Evolutionary conservation across 805 yeast species (phyloP).

Genomic region (Sugiyamaella smithiae): DNA sequence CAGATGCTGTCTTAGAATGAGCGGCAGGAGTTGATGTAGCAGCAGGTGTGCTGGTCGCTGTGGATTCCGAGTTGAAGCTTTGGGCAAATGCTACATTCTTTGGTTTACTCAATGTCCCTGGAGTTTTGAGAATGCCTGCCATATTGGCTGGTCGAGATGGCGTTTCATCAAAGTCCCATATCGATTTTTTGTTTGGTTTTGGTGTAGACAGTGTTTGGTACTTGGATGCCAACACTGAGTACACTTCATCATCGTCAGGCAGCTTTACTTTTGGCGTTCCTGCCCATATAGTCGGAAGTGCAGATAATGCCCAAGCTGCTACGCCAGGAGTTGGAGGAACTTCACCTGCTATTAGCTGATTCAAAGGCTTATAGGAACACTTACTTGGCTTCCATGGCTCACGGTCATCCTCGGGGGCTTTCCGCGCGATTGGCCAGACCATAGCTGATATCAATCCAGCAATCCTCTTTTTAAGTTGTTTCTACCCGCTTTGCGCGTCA

Average conservation of each 20-base stretch:
- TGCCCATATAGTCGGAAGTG: slow-evolving; percentile 22
- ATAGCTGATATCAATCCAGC: not conserved
- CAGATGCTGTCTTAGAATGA: not conserved
- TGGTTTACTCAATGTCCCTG: slow-evolving; percentile 19
- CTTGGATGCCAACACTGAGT: slow-evolving; percentile 1
- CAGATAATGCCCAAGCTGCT: slow-evolving; percentile 23
- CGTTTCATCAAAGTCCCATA: not conserved
- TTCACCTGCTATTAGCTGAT: slow-evolving; percentile 4
- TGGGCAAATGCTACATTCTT: slow-evolving; percentile 23
- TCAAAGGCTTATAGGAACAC: not conserved
- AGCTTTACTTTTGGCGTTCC: slow-evolving; percentile 22
- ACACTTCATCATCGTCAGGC: slow-evolving; percentile 13
- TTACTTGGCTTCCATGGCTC: slow-evolving; percentile 1
- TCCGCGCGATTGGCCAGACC: slow-evolving; percentile 5
- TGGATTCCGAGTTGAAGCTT: slow-evolving; percentile 4
- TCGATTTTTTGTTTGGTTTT: not conserved
- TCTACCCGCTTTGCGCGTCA: no score
- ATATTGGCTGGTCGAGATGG: slow-evolving; percentile 5
- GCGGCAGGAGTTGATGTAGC: not conserved
- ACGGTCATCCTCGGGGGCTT: not conserved
- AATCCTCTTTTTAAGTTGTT: no score
- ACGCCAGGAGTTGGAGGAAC: slow-evolving; percentile 26
- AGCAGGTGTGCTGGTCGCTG: not conserved
- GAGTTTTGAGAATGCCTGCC: slow-evolving; percentile 22
- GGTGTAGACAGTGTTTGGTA: slow-evolving; percentile 8